Conservation (phyloP, 2,329 filamentous ascomycete genomes). For the Fusarium tanahbumbuense region DNA sequence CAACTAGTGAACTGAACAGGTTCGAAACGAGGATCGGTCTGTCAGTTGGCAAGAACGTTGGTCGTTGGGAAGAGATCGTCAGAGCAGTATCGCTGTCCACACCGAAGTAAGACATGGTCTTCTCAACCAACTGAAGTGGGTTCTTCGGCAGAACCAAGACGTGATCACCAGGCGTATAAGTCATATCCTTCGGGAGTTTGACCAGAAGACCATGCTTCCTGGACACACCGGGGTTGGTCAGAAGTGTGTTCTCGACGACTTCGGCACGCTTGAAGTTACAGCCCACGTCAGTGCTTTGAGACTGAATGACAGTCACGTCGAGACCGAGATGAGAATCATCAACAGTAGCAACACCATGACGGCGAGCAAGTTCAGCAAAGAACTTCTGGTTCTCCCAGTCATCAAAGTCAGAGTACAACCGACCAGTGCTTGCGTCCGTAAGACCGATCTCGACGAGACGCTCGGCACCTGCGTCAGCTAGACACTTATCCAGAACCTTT, state of each 20-base stretch:
- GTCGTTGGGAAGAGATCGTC: slow-evolving; percentile 64
- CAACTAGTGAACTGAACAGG: slow-evolving; percentile 76
- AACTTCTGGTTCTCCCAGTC: slow-evolving; percentile 70
- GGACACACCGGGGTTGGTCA: slow-evolving; percentile 22
- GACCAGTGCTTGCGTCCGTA: slow-evolving; percentile 70
- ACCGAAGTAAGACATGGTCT: slow-evolving; percentile 74
- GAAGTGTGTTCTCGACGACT: slow-evolving; percentile 9
- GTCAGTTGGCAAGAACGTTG: slow-evolving; percentile 65
- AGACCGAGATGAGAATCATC: slow-evolving; percentile 6
- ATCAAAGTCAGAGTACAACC: slow-evolving; percentile 76
- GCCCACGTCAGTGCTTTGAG: slow-evolving; percentile 1
- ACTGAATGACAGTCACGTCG: neutral
- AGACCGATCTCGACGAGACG: slow-evolving; percentile 60
- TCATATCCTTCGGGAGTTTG: slow-evolving; percentile 71
- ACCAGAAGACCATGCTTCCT: slow-evolving; percentile 74
- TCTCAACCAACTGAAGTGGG: slow-evolving; percentile 67
- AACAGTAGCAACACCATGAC: slow-evolving; percentile 45
- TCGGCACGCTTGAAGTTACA: slow-evolving; percentile 27
- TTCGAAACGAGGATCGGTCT: slow-evolving; percentile 69
- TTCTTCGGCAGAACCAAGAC: slow-evolving; percentile 79
- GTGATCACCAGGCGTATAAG: slow-evolving; percentile 80
- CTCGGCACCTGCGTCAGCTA: slow-evolving; percentile 53
- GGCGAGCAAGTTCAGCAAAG: slow-evolving; percentile 61
- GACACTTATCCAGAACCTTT: slow-evolving; percentile 66
- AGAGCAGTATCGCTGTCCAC: slow-evolving; percentile 76